These are phyloP conservation scores for Xylaria sp. DNA, from an alignment of 2,329 filamentous ascomycete genomes.

Conservation along the genomic window DNA sequence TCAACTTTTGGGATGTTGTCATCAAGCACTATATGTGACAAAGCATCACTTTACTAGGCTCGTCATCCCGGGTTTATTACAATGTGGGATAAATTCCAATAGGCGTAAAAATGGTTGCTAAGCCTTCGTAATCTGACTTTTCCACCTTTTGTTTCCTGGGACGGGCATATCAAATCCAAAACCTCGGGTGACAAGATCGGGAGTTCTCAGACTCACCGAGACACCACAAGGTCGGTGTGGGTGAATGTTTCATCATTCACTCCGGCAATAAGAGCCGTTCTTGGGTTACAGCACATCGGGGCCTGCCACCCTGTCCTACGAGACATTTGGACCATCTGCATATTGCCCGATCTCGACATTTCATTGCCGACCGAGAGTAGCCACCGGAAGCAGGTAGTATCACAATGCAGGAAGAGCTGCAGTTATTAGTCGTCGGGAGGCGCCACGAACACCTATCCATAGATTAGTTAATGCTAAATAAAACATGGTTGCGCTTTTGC, in stretches of 20 bases:
- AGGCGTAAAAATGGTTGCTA: slow-evolving; percentile 1
- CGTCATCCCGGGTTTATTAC: not conserved
- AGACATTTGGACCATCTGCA: slow-evolving; percentile 14
- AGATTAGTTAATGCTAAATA: not conserved
- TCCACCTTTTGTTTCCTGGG: not conserved
- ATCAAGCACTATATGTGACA: slow-evolving; percentile 29
- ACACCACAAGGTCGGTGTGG: not conserved
- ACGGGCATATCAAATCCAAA: not conserved
- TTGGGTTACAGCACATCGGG: slow-evolving; percentile 30
- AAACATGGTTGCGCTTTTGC: not conserved
- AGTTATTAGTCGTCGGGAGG: not conserved
- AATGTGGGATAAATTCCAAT: not conserved
- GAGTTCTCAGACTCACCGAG: slow-evolving; percentile 1
- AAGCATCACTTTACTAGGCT: slow-evolving; percentile 14
- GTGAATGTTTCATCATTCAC: slow-evolving; percentile 5
- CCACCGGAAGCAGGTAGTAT: slow-evolving; percentile 8
- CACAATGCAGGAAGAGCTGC: slow-evolving; percentile 10
- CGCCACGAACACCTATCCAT: not conserved
- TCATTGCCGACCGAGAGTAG: not conserved
- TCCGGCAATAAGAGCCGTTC: slow-evolving; percentile 1
- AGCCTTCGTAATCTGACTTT: not conserved
- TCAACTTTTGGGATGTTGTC: slow-evolving; percentile 14
- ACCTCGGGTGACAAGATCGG: not conserved
- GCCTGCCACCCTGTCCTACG: not conserved
- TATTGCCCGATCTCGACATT: slow-evolving; percentile 13